Percentiles rank a stretch among this genome's conserved stretches.
These are phyloP conservation scores for Penicillium sp. DNA, from an alignment of 2,329 filamentous ascomycete species.

Conservation along the genomic window DNA sequence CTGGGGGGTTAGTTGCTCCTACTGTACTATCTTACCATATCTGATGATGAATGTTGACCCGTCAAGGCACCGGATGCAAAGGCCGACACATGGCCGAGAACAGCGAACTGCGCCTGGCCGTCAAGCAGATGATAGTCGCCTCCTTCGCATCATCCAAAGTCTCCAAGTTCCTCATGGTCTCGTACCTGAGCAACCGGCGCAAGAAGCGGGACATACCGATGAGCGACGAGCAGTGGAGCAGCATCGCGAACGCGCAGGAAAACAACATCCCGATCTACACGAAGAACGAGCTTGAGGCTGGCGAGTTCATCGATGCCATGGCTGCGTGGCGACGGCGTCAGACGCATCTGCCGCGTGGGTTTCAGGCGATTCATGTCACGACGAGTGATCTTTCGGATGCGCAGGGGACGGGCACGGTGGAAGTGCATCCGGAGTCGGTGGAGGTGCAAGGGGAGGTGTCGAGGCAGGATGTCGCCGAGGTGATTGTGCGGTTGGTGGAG, in stretches of 20 bases:
- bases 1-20: constrained; percentile 35
- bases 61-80: constrained; percentile 51
- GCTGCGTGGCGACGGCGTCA: constrained; percentile 1
- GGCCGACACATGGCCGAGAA: constrained; percentile 49
- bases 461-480: constrained; percentile 50
- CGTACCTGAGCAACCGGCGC: constrained; percentile 49
- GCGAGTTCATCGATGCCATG: constrained; percentile 50
- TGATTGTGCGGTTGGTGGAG: constrained; percentile 47
- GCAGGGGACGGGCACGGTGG: constrained; percentile 44
- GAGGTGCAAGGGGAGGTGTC: constrained; percentile 41
- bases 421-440: constrained; percentile 42
- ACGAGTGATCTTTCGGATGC: constrained; percentile 49
- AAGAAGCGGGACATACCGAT: constrained; percentile 47
- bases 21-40: background rate
- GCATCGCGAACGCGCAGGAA: constrained; percentile 44
- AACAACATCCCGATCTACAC: constrained; percentile 49
- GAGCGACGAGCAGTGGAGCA: constrained; percentile 44
- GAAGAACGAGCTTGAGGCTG: constrained; percentile 53
- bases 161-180: constrained; percentile 54
- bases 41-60: background rate
- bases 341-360: constrained; percentile 29
- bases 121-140: constrained; percentile 51
- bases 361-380: constrained; percentile 51
- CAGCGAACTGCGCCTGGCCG: constrained; percentile 45
- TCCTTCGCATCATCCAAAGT: constrained; percentile 42